Evolutionary conservation across 768 basidiomycete genomes (phyloP).

Genomic region (Tylopilus rubrobrunneus): DNA sequence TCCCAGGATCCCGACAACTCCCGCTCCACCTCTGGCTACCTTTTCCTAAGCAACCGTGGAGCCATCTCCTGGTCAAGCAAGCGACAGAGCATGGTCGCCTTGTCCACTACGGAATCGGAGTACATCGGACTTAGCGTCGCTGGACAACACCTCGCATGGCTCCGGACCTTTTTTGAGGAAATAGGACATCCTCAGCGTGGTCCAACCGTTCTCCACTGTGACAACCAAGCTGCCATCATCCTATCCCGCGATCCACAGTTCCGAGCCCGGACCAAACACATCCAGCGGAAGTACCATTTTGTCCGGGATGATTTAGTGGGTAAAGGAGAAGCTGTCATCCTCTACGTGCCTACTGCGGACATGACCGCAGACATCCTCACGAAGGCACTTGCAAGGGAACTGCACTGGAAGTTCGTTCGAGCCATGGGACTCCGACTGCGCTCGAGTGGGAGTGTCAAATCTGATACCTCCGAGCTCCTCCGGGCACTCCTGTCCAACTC

Average conservation of each 20-base stretch:
- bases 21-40: neutral
- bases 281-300: neutral
- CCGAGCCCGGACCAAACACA: neutral
- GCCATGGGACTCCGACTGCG: neutral
- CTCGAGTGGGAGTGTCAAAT: neutral
- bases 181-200: too few species aligned
- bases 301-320: neutral
- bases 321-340: neutral
- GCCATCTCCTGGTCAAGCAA: neutral
- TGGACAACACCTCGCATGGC: too few species aligned
- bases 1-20: neutral
- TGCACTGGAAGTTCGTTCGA: neutral
- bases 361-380: neutral
- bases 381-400: neutral
- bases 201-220: too few species aligned
- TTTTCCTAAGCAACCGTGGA: neutral
- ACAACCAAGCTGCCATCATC: too few species aligned
- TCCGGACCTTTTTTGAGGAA: too few species aligned
- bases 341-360: neutral
- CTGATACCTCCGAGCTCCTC: too few species aligned
- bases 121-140: too few species aligned
- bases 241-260: neutral
- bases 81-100: neutral
- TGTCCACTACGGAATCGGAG: too few species aligned
- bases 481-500: too few species aligned